phyloP scores from a whole-genome alignment of 225 moss, liverwort and hornwort species.

The Antitrichia curtipendula region DNA sequence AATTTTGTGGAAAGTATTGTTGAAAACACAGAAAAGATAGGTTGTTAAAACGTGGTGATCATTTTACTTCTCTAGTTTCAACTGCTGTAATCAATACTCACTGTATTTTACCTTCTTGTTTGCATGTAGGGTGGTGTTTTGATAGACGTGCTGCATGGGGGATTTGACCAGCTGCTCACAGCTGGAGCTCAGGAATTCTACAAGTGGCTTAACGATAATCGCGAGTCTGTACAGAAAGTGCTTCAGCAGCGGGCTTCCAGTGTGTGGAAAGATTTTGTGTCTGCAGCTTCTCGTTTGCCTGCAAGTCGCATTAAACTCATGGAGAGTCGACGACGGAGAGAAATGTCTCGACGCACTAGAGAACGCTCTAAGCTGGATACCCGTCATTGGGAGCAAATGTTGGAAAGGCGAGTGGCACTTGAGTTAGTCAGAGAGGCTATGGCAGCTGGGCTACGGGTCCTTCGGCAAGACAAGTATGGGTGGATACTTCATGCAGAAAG shows the following conservation, averaged over 20 bases:
- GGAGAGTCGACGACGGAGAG: constrained; percentile 54
- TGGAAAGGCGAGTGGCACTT: constrained; percentile 77
- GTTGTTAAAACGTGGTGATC: not conserved
- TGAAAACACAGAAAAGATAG: not conserved
- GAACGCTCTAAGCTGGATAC: constrained; percentile 50
- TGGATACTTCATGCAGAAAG: constrained; percentile 96
- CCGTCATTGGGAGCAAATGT: constrained; percentile 78
- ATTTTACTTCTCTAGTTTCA: not conserved
- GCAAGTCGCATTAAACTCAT: constrained; percentile 45
- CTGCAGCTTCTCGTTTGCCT: constrained; percentile 53
- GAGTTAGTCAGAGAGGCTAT: constrained; percentile 86
- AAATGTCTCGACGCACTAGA: constrained; percentile 58
- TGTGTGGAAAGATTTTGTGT: constrained; percentile 55
- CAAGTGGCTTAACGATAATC: constrained; percentile 46
- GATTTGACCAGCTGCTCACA: constrained; percentile 56
- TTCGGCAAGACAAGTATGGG: constrained; percentile 95
- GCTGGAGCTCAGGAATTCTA: constrained; percentile 46
- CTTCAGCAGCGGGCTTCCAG: constrained; percentile 50
- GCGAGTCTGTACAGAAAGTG: constrained; percentile 35
- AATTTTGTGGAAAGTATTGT: not conserved
- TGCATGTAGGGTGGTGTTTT: constrained; percentile 35
- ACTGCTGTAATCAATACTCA: not conserved
- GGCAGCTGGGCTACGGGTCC: constrained; percentile 78
- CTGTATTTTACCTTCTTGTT: not conserved
- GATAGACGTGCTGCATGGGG: constrained; percentile 63